Evolutionary conservation across 805 yeast genomes (phyloP).

Genomic region (Komagataella populi): DNA sequence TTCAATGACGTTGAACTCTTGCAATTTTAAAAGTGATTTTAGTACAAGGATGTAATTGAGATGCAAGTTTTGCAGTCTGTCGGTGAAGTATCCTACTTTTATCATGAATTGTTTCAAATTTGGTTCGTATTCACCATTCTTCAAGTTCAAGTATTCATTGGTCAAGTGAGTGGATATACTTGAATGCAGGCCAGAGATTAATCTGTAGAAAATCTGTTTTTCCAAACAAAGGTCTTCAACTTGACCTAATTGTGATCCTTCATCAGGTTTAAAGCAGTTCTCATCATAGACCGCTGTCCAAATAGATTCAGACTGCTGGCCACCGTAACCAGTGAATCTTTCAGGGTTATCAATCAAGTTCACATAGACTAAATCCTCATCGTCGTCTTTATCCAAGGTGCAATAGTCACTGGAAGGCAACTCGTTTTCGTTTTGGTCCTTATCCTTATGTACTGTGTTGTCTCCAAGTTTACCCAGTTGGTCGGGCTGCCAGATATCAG

Average conservation of each 20-base stretch:
- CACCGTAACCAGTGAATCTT: slow-evolving; percentile 92
- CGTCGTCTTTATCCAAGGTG: slow-evolving; percentile 41
- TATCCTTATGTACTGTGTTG: slow-evolving; percentile 19
- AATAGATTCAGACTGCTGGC: slow-evolving; percentile 79
- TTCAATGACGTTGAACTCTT: slow-evolving; percentile 16
- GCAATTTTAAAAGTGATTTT: slow-evolving; percentile 59
- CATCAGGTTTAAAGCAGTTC: slow-evolving; percentile 51
- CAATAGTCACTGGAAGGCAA: slow-evolving; percentile 35
- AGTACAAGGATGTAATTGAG: slow-evolving; percentile 84
- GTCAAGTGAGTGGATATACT: slow-evolving; percentile 89
- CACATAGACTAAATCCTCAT: slow-evolving; percentile 67
- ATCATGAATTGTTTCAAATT: slow-evolving; percentile 71
- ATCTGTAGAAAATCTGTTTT: slow-evolving; percentile 75
- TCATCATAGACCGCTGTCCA: slow-evolving; percentile 91
- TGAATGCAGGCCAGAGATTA: slow-evolving; percentile 90
- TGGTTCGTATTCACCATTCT: slow-evolving; percentile 74
- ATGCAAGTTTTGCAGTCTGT: slow-evolving; percentile 78
- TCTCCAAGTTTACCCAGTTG: slow-evolving; percentile 41
- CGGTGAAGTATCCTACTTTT: slow-evolving; percentile 83
- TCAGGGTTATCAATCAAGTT: slow-evolving; percentile 85
- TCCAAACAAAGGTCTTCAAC: slow-evolving; percentile 54
- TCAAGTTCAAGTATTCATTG: slow-evolving; percentile 60
- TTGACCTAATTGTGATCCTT: slow-evolving; percentile 6
- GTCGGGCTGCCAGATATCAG: slow-evolving; percentile 64
- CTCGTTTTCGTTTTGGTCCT: slow-evolving; percentile 13